These are phyloP conservation scores for Porogramme epimiltina DNA, from an alignment of 1,284 basidiomycete genomes.

Conservation along the genomic window DNA sequence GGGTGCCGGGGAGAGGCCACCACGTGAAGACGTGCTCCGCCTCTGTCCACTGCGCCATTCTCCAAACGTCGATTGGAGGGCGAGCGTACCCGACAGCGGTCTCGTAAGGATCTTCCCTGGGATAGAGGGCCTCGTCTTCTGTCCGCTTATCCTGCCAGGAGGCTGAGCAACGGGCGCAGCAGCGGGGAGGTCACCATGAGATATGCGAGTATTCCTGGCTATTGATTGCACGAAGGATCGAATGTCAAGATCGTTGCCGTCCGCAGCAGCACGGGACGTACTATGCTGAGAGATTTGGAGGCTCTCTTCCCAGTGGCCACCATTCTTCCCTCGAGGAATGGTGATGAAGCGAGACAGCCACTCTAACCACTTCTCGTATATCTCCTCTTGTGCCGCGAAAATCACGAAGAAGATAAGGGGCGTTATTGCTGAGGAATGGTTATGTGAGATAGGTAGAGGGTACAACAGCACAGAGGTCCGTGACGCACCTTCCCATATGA, in stretches of 20 bases:
- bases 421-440: slow-evolving; percentile 16
- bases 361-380: slow-evolving; percentile 26
- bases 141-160: too few relatives aligned
- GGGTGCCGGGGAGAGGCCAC: slow-evolving; percentile 21
- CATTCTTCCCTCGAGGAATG: not conserved
- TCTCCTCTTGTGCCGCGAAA: slow-evolving; percentile 30
- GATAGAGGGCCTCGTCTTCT: not conserved
- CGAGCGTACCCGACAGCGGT: slow-evolving; percentile 7
- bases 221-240: too few relatives aligned
- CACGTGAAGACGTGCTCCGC: not conserved
- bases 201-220: not conserved
- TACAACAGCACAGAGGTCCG: too few relatives aligned
- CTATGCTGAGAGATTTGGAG: slow-evolving; percentile 6
- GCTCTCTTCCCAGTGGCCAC: not conserved
- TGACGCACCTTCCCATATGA: slow-evolving; percentile 28
- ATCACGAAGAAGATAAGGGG: slow-evolving; percentile 28
- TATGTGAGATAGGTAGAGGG: not conserved
- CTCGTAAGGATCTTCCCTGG: slow-evolving; percentile 12
- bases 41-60: not conserved
- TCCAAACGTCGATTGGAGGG: slow-evolving; percentile 1
- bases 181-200: too few relatives aligned
- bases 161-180: too few relatives aligned
- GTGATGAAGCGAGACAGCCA: slow-evolving; percentile 14
- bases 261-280: too few relatives aligned
- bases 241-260: too few relatives aligned